Conservation (phyloP, 257 asterid genomes). For the Hygrophila difformis region DNA sequence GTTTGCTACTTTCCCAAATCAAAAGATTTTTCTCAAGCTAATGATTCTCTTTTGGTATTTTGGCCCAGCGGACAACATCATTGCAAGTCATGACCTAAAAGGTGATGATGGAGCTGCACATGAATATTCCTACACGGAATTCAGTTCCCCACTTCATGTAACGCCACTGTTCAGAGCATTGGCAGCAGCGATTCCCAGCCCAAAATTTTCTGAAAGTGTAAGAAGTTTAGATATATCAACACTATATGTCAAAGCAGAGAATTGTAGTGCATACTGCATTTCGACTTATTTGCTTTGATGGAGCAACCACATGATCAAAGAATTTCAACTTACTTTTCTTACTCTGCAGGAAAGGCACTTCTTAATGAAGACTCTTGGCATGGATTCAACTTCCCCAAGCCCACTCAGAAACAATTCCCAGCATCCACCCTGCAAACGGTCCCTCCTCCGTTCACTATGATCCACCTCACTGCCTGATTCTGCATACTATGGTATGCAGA, state of each 20-base stretch:
- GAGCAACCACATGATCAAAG: no score
- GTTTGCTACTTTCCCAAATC: conserved; percentile 5
- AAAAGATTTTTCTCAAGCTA: conserved; percentile 13
- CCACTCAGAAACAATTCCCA: conserved; percentile 48
- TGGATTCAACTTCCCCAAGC: conserved; percentile 52
- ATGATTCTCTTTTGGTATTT: neutral
- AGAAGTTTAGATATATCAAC: conserved; percentile 22
- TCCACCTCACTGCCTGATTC: neutral
- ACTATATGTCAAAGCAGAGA: neutral
- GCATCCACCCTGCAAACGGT: conserved; percentile 91
- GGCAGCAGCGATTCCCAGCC: conserved; percentile 95
- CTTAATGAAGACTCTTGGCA: conserved; percentile 82
- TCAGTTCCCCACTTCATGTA: conserved; percentile 73
- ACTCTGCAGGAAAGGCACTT: conserved; percentile 89
- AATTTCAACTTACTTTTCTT: neutral
- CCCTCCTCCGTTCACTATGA: conserved; percentile 92
- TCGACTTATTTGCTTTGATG: neutral
- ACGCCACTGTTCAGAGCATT: conserved; percentile 86
- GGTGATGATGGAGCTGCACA: conserved; percentile 25
- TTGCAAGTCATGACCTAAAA: conserved; percentile 27
- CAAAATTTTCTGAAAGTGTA: conserved; percentile 95
- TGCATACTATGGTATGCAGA: conserved; percentile 12
- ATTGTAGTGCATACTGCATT: neutral
- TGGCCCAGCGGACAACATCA: conserved; percentile 24
- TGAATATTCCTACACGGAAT: conserved; percentile 42